Evolutionary conservation across 2,329 filamentous ascomycete genomes (phyloP).

Genomic region (Thyridium curvatum): DNA sequence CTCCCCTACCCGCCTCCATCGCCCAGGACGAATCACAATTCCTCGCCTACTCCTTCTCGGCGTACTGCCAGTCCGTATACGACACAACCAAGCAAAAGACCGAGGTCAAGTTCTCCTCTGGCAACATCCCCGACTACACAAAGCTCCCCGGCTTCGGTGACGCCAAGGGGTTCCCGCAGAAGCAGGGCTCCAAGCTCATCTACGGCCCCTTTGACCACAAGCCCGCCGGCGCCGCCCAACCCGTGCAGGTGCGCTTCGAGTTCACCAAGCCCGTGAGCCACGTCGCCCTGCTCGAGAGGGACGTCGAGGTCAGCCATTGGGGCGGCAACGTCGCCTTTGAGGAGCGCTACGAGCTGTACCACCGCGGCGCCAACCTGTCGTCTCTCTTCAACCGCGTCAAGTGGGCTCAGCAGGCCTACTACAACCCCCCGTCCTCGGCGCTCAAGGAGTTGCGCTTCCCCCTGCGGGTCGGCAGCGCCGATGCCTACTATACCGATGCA

Average conservation of each 20-base stretch:
- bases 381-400: conserved; percentile 70
- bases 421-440: conserved; percentile 69
- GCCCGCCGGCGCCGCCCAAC: conserved; percentile 67
- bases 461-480: conserved; percentile 69
- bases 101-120: conserved; percentile 80
- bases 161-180: conserved; percentile 61
- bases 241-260: conserved; percentile 81
- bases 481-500: conserved; percentile 91
- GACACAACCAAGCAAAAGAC: conserved; percentile 90
- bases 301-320: conserved; percentile 96
- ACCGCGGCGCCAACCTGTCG: conserved; percentile 75
- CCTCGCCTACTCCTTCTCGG: conserved; percentile 78
- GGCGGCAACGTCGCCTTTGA: conserved; percentile 94
- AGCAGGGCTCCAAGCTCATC: conserved; percentile 77
- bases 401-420: conserved; percentile 68
- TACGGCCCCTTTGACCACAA: conserved; percentile 86
- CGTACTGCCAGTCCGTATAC: conserved; percentile 80
- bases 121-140: conserved; percentile 80
- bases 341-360: conserved; percentile 83
- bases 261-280: conserved; percentile 89
- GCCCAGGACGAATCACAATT: conserved; percentile 83
- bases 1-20: conserved; percentile 74
- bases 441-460: conserved; percentile 78
- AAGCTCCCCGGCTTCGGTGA: conserved; percentile 59
- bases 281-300: conserved; percentile 73